Base-by-base conservation (phyloP, 2,329 filamentous ascomycete species). In the Apiospora malaysiana region DNA sequence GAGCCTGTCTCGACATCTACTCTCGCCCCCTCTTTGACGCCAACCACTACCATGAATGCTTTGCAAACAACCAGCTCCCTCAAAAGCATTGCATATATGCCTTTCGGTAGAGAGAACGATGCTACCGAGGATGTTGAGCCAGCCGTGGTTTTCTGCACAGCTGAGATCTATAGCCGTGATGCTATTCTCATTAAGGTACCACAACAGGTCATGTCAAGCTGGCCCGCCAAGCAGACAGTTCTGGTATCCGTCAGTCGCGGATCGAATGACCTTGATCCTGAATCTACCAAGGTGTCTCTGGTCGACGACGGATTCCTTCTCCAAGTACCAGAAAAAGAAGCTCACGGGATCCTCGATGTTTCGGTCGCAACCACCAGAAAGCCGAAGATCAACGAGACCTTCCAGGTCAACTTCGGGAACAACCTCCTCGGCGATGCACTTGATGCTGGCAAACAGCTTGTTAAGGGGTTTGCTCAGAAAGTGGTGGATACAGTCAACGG, bases 381-480 rank as follows among this genome's bases (percentile, higher is more conserved):
- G 72, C 90, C 90, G 32, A 88, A 85, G 78, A 84, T 91, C 73
- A 88, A 88, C 75, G 89, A 91, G 80, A 87, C 86, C 0, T 88
- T 91, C 77, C 84, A 86, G 49, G 80, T 92, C 42, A 86, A 90
- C 77, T 90, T 92, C 78, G 88, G 88, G 66, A 85, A 81, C 76
- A 81, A 84, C 27, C 78, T 83, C 21, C 77, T 87, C 56, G 81
- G 81, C 16, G 83, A 84, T 49, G 83, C 82, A 18, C 73, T 86
- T 7, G 85, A 86, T 70, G 81, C 81, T 9, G 84, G 85, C 25
- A 82, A 81, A 71, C 77, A 82, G n/a, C 70, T 82, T 9, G 76
- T 83, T 47, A 78, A 78, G 49, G 79, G 73, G 18, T 79, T 87
- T 4, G 81, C 83, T 18, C 81, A 83, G 56, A 82, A 81, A 56